Base-by-base conservation (phyloP, 78 protist species). In the Chrysochromulina tobinii region DNA sequence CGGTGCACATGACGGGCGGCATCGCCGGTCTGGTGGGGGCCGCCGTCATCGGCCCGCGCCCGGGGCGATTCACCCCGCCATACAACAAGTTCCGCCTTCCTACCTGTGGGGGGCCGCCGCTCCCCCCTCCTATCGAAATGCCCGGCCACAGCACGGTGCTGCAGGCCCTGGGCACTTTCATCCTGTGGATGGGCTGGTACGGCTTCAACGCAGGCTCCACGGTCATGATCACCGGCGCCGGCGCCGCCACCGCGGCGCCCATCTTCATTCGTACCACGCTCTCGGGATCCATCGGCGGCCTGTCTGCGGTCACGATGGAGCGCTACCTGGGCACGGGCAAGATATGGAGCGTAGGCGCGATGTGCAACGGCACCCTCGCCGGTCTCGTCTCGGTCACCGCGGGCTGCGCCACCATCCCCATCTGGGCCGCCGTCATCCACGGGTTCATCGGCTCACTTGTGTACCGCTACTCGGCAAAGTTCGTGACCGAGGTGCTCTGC, bases 1-100 rank as follows among this genome's bases (percentile, higher is more conserved):
- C 93, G 12, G 98, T 97, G n/a, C 98, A 97, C 94, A 73, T 93
- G 87, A 92, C 89, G n/a, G 98, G 98, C 72, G 98, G 97, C 38
- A 17, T 92, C 25, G 81, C 93, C 11, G 96, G 94, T 15, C 68
- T 97, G 23, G 91, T 91, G 27, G 98, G 97, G 8, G 91, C 97
- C 1, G 53, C 81, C 66, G 25, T 96, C 17, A 68, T 95, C 27
- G 97, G 98, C 15, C 98, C 98, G 1, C 91, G 98, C 23, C 75
- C 58, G 8, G 98, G 98, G 48, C 83, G 97, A 20, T 94, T 94
- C 66, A 93, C 88, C 53, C 69, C 90, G 7, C 87, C 67, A 38
- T 12, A 59, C 64, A 59, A 59, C 23, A 59, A 14, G 23, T 38
- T 38, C 38, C 38, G 38, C 38, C 38, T 38, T 38, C 38, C 38